These are phyloP conservation scores for Phytophthora podocarpi DNA, from an alignment of 352 stramenopile species.

Conservation along the genomic window DNA sequence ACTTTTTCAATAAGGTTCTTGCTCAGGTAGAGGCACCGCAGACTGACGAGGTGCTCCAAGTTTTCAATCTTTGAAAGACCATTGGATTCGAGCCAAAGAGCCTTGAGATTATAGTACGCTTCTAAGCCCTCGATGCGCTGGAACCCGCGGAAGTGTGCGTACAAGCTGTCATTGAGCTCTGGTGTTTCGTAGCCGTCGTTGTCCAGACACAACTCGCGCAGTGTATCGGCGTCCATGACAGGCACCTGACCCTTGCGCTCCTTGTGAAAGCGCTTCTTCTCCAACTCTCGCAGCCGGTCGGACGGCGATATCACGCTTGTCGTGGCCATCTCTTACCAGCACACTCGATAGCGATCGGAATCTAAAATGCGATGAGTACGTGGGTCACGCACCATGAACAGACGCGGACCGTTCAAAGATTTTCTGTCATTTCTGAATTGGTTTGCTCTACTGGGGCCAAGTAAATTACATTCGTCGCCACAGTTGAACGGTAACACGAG, in stretches of 20 bases:
- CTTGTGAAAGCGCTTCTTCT: conserved; percentile 70
- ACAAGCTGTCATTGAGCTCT: conserved; percentile 94
- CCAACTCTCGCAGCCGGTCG: conserved; percentile 62
- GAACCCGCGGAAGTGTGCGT: conserved; percentile 95
- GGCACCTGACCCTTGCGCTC: conserved; percentile 76
- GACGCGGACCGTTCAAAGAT: conserved; percentile 34
- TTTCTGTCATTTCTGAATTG: conserved; percentile 18
- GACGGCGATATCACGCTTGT: conserved; percentile 54
- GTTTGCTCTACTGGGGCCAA: conserved; percentile 28
- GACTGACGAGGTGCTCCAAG: conserved; percentile 65
- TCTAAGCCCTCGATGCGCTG: conserved; percentile 94
- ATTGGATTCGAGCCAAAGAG: conserved; percentile 97
- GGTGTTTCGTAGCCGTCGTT: conserved; percentile 95
- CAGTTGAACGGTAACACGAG: conserved; percentile 4
- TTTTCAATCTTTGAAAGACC: conserved; percentile 89
- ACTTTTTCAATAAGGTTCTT: conserved; percentile 93
- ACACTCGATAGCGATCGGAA: conserved; percentile 1
- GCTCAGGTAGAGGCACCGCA: conserved; percentile 94
- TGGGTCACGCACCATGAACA: too few species aligned
- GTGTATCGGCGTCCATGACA: conserved; percentile 88
- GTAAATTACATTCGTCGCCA: conserved; percentile 29
- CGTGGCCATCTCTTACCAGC: conserved; percentile 34
- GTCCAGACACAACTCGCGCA: conserved; percentile 85
- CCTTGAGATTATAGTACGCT: conserved; percentile 92
- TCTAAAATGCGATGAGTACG: conserved; percentile 5